Evolutionary conservation across 768 basidiomycete genomes (phyloP).

Genomic region (Rickenella mellea): DNA sequence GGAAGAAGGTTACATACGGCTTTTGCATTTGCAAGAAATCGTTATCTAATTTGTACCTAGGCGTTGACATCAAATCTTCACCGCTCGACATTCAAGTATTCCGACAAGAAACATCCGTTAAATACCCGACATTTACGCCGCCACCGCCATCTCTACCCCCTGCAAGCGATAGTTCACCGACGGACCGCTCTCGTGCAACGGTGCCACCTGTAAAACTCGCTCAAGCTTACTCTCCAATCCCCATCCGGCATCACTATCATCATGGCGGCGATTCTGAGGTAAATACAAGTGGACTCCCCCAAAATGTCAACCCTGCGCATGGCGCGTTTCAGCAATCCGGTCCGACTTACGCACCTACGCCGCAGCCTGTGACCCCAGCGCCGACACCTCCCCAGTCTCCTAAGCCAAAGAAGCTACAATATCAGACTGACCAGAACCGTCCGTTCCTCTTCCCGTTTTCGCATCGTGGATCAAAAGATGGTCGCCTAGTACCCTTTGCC

Average conservation of each 20-base stretch:
- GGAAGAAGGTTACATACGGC: conserved; percentile 30
- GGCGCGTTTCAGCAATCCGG: conserved; percentile 25
- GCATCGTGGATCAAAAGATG: conserved; percentile 40
- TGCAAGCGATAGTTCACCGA: conserved; percentile 15
- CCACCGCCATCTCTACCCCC: conserved; percentile 34
- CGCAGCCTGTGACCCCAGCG: conserved; percentile 81
- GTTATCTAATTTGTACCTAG: conserved; percentile 19
- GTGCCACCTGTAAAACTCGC: conserved; percentile 60
- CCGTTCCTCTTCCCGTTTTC: conserved; percentile 97
- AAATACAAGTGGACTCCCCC: conserved; percentile 31
- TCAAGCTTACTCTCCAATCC: conserved; percentile 87
- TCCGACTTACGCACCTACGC: conserved; percentile 32
- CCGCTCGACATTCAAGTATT: conserved; percentile 88
- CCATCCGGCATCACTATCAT: conserved; percentile 90
- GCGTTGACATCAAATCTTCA: conserved; percentile 73
- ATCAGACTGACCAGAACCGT: conserved; percentile 89
- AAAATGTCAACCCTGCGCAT: conserved; percentile 23
- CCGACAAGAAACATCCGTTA: conserved; percentile 82
- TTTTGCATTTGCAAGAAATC: not conserved
- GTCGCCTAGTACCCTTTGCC: conserved; percentile 81
- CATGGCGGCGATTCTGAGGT: conserved; percentile 57
- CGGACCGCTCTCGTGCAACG: conserved; percentile 18
- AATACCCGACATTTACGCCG: conserved; percentile 89
- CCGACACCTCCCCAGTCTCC: conserved; percentile 77
- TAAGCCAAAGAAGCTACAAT: conserved; percentile 97